Conservation (phyloP, 2,329 filamentous ascomycete genomes). For the Waltergamsia citrina region DNA sequence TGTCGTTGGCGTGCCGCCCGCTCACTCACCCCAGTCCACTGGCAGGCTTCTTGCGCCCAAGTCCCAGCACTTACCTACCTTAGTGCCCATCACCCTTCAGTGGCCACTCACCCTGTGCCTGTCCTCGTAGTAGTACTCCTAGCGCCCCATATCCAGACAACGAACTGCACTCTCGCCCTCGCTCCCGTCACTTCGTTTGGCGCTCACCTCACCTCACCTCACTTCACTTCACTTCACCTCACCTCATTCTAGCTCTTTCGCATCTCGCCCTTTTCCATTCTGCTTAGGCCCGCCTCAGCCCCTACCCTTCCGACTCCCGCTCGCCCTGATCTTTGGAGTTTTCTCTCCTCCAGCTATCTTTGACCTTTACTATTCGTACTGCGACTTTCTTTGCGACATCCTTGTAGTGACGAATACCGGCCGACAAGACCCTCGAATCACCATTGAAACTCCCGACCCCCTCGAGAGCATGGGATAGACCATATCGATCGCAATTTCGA, state of each 20-base stretch:
- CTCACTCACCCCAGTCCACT: no score
- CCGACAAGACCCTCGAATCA: background rate
- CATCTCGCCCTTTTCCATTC: background rate
- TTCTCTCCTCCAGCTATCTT: background rate
- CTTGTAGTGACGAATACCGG: background rate
- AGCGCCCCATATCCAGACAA: background rate
- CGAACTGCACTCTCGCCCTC: background rate
- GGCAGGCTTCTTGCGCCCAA: no score
- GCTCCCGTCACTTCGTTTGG: background rate
- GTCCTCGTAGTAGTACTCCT: background rate
- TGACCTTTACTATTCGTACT: background rate
- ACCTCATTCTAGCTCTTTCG: background rate
- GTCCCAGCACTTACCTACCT: background rate
- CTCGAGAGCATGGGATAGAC: background rate
- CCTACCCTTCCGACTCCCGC: background rate
- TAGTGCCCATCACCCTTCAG: no score
- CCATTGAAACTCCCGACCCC: background rate
- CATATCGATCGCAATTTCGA: no score
- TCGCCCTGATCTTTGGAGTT: background rate
- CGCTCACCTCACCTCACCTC: background rate
- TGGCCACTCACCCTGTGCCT: background rate
- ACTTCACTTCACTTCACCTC: background rate
- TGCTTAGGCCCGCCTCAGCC: background rate
- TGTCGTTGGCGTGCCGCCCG: constrained; percentile 4
- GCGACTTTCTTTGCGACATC: background rate